Conservation (phyloP, 805 yeast species). For the Deakozyma indianensis region DNA sequence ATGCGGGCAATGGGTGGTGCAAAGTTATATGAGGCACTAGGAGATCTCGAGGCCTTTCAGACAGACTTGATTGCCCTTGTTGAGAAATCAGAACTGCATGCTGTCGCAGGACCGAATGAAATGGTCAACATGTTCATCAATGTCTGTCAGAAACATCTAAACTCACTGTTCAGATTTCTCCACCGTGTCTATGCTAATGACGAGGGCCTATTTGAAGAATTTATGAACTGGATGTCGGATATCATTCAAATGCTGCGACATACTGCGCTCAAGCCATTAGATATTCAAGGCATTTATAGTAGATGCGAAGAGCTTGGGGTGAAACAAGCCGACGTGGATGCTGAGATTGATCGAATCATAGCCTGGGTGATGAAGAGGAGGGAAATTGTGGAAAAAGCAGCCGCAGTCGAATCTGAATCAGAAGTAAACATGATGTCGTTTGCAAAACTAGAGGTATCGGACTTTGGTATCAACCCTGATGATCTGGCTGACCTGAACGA, state of each 20-base stretch:
- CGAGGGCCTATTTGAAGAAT: slow-evolving; percentile 52
- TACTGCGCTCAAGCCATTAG: slow-evolving; percentile 26
- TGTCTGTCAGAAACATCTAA: slow-evolving; percentile 59
- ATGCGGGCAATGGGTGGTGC: slow-evolving; percentile 55
- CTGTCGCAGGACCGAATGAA: slow-evolving; percentile 39
- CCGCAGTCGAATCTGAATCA: background rate
- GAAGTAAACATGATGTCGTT: background rate
- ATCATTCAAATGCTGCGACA: slow-evolving; percentile 49
- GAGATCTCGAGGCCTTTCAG: slow-evolving; percentile 50
- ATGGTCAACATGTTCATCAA: slow-evolving; percentile 53
- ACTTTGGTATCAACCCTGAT: slow-evolving; percentile 1
- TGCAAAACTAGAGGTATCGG: background rate
- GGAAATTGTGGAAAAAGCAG: background rate
- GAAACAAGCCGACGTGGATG: background rate
- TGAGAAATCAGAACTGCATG: slow-evolving; percentile 34
- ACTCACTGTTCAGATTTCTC: slow-evolving; percentile 56
- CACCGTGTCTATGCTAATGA: slow-evolving; percentile 77
- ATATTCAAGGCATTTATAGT: background rate
- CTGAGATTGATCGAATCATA: background rate
- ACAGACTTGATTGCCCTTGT: slow-evolving; percentile 48
- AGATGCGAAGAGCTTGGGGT: slow-evolving; percentile 9
- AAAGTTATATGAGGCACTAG: slow-evolving; percentile 48
- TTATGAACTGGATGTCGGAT: slow-evolving; percentile 60
- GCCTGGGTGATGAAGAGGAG: background rate
- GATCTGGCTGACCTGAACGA: background rate